Percentiles rank a stretch among this genome's conserved stretches.
These are phyloP conservation scores for Excoecaria cochinchinensis DNA, from an alignment of 345 rosid species.

Conservation along the genomic window DNA sequence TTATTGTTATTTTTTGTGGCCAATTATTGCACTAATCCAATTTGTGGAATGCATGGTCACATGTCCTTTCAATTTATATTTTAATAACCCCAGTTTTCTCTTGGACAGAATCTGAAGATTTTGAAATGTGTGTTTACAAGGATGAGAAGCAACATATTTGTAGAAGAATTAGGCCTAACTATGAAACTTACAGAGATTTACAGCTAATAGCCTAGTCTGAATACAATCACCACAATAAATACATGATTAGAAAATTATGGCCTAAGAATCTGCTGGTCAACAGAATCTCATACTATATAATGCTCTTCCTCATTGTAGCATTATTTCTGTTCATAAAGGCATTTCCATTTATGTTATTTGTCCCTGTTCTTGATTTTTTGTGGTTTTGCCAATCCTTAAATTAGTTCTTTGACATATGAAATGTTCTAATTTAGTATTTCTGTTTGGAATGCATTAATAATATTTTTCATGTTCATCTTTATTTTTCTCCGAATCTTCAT, in stretches of 20 bases:
- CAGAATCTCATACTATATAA: background rate
- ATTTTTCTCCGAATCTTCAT: no score
- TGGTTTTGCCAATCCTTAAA: background rate
- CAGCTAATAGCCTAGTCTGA: no score
- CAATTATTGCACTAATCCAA: background rate
- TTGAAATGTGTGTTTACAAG: no score
- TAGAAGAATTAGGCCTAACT: no score
- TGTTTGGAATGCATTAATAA: background rate
- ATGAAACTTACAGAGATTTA: no score
- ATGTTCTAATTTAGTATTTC: background rate
- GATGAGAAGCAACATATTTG: no score
- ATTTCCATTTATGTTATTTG: background rate
- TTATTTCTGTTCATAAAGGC: background rate
- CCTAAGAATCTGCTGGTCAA: no score
- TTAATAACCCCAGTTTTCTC: background rate
- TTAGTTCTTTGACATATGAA: background rate
- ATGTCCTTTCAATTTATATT: slow-evolving; percentile 5
- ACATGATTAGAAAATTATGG: no score
- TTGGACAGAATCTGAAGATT: background rate
- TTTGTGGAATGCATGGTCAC: background rate
- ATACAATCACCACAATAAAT: no score
- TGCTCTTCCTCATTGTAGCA: background rate
- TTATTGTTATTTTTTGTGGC: background rate
- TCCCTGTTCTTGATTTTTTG: background rate
- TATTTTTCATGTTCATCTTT: no score